phyloP scores from a whole-genome alignment of 2,329 filamentous ascomycete genomes.

The Pseudocercospora musae region DNA sequence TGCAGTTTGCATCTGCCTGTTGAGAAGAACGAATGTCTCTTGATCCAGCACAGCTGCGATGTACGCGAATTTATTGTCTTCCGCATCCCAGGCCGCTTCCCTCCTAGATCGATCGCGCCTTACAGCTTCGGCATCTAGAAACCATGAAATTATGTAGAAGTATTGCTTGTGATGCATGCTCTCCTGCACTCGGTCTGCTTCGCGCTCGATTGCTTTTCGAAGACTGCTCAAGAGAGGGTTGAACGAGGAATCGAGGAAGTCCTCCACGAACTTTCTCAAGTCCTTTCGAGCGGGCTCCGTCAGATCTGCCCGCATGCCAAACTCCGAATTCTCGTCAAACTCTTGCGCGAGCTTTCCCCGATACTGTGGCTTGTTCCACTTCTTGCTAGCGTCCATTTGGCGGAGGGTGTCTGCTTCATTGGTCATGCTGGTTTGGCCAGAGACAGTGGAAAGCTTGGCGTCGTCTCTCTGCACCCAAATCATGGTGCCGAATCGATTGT shows the following conservation, averaged over 20 bases:
- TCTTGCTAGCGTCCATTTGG: slow-evolving; percentile 89
- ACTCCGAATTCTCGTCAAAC: slow-evolving; percentile 62
- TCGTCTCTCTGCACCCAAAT: slow-evolving; percentile 90
- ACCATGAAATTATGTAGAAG: slow-evolving; percentile 92
- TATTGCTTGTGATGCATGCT: slow-evolving; percentile 78
- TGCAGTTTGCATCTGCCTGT: slow-evolving; percentile 73
- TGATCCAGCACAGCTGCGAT: slow-evolving; percentile 89
- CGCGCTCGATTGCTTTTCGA: slow-evolving; percentile 83
- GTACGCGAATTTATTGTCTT: slow-evolving; percentile 73
- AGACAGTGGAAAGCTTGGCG: slow-evolving; percentile 78
- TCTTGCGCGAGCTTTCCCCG: slow-evolving; percentile 42
- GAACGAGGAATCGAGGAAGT: slow-evolving; percentile 93
- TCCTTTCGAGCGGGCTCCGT: slow-evolving; percentile 71
- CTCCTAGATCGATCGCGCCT: slow-evolving; percentile 53
- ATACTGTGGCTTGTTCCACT: slow-evolving; percentile 77
- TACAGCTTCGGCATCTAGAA: slow-evolving; percentile 72
- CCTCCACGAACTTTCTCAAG: slow-evolving; percentile 78
- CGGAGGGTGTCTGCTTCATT: slow-evolving; percentile 69
- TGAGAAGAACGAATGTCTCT: slow-evolving; percentile 88
- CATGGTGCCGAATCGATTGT: slow-evolving; percentile 96
- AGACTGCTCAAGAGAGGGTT: slow-evolving; percentile 82
- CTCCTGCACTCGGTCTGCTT: slow-evolving; percentile 73
- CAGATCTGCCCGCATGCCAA: slow-evolving; percentile 69
- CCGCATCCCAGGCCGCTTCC: slow-evolving; percentile 41
- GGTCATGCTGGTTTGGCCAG: slow-evolving; percentile 79